Evolutionary conservation across 129 eudicot genomes (phyloP).

Genomic region (Glebionis coronaria): DNA sequence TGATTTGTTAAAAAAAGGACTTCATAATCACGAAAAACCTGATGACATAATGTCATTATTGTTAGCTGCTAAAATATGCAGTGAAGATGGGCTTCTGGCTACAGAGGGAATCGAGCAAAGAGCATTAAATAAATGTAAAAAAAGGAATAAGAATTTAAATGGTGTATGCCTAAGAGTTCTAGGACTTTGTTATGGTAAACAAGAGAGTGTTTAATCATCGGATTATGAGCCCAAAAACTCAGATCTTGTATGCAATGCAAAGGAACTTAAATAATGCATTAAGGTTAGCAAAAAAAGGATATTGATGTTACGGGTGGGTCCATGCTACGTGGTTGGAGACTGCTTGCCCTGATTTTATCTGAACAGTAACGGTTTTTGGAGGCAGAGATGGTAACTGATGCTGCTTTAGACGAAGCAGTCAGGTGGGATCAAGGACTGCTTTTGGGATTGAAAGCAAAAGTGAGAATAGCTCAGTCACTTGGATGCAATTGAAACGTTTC

Average conservation of each 20-base stretch:
- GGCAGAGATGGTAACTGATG: constrained; percentile 81
- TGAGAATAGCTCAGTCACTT: constrained; percentile 66
- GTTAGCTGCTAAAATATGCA: constrained; percentile 72
- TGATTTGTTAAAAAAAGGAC: constrained; percentile 57
- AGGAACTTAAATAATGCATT: constrained; percentile 69
- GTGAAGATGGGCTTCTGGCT: constrained; percentile 58
- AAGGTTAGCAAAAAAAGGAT: constrained; percentile 69
- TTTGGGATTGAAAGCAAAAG: constrained; percentile 83
- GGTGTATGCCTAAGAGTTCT: constrained; percentile 75
- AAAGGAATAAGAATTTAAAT: constrained; percentile 48
- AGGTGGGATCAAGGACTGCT: too few species aligned
- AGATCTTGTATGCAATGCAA: constrained; percentile 70
- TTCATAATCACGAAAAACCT: constrained; percentile 74
- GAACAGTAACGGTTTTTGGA: constrained; percentile 74
- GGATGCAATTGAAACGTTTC: constrained; percentile 90
- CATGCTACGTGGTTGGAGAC: constrained; percentile 98
- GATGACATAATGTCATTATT: constrained; percentile 51
- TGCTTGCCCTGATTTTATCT: constrained; percentile 80
- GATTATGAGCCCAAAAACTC: constrained; percentile 69
- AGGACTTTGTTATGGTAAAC: constrained; percentile 85
- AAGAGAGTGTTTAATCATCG: constrained; percentile 61
- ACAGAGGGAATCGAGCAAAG: constrained; percentile 66
- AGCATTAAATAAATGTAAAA: constrained; percentile 50
- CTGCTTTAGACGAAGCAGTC: constrained; percentile 90
- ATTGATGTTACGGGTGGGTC: constrained; percentile 85